Conservation (phyloP, 1,284 basidiomycete species). For the Cystobasidium pallidum region DNA sequence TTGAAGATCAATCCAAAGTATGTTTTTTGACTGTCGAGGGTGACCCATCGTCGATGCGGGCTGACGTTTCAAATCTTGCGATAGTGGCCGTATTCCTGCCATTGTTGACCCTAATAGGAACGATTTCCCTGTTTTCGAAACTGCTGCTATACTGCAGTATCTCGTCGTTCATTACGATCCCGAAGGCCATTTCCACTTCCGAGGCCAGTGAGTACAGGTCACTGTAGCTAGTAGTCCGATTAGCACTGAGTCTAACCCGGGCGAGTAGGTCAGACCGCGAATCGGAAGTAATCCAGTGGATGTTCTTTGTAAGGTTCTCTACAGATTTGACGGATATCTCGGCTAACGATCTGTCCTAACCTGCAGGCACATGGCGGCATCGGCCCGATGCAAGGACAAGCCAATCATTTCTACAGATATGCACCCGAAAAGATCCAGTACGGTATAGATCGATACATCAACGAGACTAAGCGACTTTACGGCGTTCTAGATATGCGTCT, state of each 20-base stretch:
- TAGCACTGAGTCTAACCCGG: constrained; percentile 50
- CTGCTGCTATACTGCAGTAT: constrained; percentile 69
- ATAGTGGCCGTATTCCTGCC: constrained; percentile 59
- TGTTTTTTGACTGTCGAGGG: constrained; percentile 52
- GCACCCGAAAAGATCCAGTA: constrained; percentile 63
- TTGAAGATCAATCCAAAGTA: constrained; percentile 67
- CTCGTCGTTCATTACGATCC: constrained; percentile 60
- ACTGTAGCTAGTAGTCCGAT: background rate
- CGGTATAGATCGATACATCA: constrained; percentile 66
- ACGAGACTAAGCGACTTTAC: constrained; percentile 77
- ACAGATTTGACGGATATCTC: background rate
- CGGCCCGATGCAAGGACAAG: constrained; percentile 70
- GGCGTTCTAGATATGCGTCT: constrained; percentile 74
- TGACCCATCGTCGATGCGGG: background rate
- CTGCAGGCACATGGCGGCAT: constrained; percentile 66
- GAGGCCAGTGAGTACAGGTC: constrained; percentile 56
- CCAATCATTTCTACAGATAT: constrained; percentile 58
- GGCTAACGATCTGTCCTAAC: background rate
- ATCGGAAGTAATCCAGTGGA: constrained; percentile 73
- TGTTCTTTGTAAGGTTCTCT: constrained; percentile 64
- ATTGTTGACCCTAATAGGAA: constrained; percentile 63
- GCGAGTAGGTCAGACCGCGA: constrained; percentile 58
- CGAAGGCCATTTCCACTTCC: constrained; percentile 65
- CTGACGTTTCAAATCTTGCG: background rate
- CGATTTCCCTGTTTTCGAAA: constrained; percentile 69